Evolutionary conservation across 805 yeast genomes (phyloP), one percentile per base, ranked within the genome.

Genomic region (Saturnispora besseyi): DNA sequence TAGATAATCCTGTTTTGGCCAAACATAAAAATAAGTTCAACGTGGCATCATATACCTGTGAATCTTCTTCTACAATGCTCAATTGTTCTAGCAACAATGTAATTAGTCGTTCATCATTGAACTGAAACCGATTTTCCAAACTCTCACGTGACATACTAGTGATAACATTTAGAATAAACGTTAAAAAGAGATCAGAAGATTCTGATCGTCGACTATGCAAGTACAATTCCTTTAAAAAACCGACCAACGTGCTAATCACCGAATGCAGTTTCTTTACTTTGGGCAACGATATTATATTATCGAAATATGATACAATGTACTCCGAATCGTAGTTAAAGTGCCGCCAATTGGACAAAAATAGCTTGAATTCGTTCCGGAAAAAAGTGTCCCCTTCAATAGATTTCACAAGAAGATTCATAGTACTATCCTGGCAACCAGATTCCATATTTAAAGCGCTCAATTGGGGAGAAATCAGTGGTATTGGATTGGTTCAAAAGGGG

Each of bases 301-400:
- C 55, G 9, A 59, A 41, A 41, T 53, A 59, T 2, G 41, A 52
- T 3, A 47, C 31, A 24, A 58, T 45, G 15, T 46, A 38, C 9
- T 43, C 46, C 8, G 33, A 26, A 43, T 55, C 53, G 10, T 43
- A 13, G 6, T 50, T 51, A 18, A 44, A 18, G 1, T 49, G 52
- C 15, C 42, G 41, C 60, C 60, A 57, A 29, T 50, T 53, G 36
- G 40, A 31, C 28, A 57, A n/a, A 21, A 57, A 57, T 9, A 22
- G 6, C 12, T 28, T 10, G 4, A 55, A 21, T 11, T 47, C 51
- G 9, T 43, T 22, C n/a, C 30, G 30, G 18, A 15, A 30, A 31
- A 13, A 21, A 11, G 8, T 32, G 12, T 40, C 44, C n/a, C 26
- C 8, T 4, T 21, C 12, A 13, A 46, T 5, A 30, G 30, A 31